phyloP scores from a whole-genome alignment of 768 basidiomycete species.

The Infundibulicybe gibba region DNA sequence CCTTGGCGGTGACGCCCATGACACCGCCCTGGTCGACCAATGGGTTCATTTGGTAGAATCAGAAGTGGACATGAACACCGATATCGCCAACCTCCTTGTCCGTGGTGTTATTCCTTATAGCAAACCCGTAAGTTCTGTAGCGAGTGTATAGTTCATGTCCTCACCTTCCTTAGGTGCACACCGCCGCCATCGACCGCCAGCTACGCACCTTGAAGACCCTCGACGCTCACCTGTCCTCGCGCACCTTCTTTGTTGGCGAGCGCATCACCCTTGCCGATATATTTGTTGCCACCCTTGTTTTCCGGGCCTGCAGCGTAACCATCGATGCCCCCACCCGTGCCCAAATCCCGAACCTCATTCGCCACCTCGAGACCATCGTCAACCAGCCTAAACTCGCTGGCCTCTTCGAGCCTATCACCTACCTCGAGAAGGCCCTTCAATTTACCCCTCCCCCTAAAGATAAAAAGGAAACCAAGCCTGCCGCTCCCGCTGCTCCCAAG shows the following conservation, averaged over 20 bases:
- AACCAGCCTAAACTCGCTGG: constrained; percentile 78
- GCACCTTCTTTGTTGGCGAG: constrained; percentile 91
- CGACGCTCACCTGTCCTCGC: constrained; percentile 67
- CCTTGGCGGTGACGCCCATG: constrained; percentile 60
- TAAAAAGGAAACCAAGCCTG: constrained; percentile 61
- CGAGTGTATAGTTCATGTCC: neutral
- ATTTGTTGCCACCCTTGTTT: constrained; percentile 55
- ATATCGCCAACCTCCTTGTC: constrained; percentile 39
- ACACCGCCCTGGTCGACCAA: constrained; percentile 77
- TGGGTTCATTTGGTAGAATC: constrained; percentile 77
- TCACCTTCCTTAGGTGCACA: constrained; percentile 49
- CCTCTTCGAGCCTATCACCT: constrained; percentile 57
- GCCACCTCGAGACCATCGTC: constrained; percentile 82
- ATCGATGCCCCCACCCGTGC: constrained; percentile 66
- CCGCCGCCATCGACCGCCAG: constrained; percentile 46
- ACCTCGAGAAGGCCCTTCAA: constrained; percentile 65
- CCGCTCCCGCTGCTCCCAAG: constrained; percentile 57
- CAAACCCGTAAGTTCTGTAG: constrained; percentile 62
- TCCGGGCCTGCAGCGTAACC: constrained; percentile 46
- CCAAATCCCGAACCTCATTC: constrained; percentile 72
- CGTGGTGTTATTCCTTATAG: constrained; percentile 62
- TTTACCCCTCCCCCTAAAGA: constrained; percentile 77
- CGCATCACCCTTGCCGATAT: constrained; percentile 95
- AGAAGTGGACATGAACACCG: constrained; percentile 46
- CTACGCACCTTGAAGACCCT: constrained; percentile 59